Conservation (phyloP, 2,329 filamentous ascomycete species). For the Epichloe hybrida region DNA sequence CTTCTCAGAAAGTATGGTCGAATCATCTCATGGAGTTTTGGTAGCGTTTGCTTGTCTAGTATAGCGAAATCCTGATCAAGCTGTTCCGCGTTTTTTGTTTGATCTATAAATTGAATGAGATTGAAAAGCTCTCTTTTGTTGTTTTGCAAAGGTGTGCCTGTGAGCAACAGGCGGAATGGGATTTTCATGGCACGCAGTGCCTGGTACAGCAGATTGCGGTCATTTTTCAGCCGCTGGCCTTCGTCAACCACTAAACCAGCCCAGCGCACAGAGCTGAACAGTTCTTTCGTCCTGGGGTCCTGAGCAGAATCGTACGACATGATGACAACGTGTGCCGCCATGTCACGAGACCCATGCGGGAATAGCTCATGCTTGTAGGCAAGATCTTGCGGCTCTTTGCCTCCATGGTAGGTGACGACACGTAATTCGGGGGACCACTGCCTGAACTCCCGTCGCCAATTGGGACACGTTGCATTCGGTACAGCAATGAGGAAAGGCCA, state of each 20-base stretch:
- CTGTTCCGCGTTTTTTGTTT: conserved; percentile 50
- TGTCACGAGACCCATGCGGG: conserved; percentile 46
- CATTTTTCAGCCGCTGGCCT: conserved; percentile 89
- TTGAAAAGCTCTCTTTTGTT: conserved; percentile 94
- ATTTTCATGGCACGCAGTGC: conserved; percentile 61
- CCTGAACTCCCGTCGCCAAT: conserved; percentile 94
- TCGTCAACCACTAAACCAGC: conserved; percentile 85
- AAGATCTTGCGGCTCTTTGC: conserved; percentile 57
- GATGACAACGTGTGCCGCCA: conserved; percentile 83
- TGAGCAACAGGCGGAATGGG: conserved; percentile 75
- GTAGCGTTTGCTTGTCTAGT: conserved; percentile 72
- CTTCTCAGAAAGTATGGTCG: conserved; percentile 57
- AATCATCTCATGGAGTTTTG: conserved; percentile 70
- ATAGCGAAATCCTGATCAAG: conserved; percentile 65
- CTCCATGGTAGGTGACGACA: conserved; percentile 88
- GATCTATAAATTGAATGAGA: conserved; percentile 85
- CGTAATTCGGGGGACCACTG: conserved; percentile 77
- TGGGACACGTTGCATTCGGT: conserved; percentile 90
- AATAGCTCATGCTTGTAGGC: conserved; percentile 80
- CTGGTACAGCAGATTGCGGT: conserved; percentile 68
- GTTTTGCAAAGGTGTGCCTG: conserved; percentile 88
- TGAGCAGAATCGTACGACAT: conserved; percentile 87
- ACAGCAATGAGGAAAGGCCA: conserved; percentile 91
- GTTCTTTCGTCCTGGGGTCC: conserved; percentile 51
- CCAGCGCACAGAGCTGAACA: conserved; percentile 67